These are phyloP conservation scores for Lichtheimia corymbifera DNA, from an alignment of 371 early-diverging fungal species.

Conservation along the genomic window DNA sequence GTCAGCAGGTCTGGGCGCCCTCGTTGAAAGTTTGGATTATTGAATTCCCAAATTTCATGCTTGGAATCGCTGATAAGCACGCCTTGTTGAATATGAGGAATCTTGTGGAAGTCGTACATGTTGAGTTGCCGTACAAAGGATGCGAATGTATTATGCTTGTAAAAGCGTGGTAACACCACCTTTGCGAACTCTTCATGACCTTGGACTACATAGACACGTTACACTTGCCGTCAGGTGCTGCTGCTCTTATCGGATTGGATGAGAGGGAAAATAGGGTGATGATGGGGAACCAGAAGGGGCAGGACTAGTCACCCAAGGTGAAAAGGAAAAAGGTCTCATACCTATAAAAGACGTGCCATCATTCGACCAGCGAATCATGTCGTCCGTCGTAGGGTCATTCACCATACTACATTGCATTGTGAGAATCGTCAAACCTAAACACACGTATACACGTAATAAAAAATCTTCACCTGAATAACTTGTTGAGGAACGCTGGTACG, in stretches of 20 bases:
- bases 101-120: conserved; percentile 74
- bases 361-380: conserved; percentile 74
- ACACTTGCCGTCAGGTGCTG: not conserved
- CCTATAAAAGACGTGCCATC: conserved; percentile 75
- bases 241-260: not conserved
- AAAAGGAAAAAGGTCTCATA: conserved; percentile 10
- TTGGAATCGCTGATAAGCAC: conserved; percentile 49
- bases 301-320: not conserved
- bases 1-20: conserved; percentile 54
- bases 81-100: conserved; percentile 74
- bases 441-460: conserved; percentile 5
- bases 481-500: conserved; percentile 86
- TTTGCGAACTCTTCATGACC: conserved; percentile 79
- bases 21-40: conserved; percentile 49
- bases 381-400: conserved; percentile 58
- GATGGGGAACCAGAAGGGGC: no score
- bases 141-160: conserved; percentile 84
- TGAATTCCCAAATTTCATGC: conserved; percentile 58
- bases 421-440: not conserved
- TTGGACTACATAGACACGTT: conserved; percentile 35
- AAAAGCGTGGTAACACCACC: conserved; percentile 69
- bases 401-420: conserved; percentile 57
- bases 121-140: conserved; percentile 88
- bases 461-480: conserved; percentile 69
- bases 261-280: no score